Base-by-base conservation (phyloP, 2,329 filamentous ascomycete species). In the Pseudogymnoascus sp. region DNA sequence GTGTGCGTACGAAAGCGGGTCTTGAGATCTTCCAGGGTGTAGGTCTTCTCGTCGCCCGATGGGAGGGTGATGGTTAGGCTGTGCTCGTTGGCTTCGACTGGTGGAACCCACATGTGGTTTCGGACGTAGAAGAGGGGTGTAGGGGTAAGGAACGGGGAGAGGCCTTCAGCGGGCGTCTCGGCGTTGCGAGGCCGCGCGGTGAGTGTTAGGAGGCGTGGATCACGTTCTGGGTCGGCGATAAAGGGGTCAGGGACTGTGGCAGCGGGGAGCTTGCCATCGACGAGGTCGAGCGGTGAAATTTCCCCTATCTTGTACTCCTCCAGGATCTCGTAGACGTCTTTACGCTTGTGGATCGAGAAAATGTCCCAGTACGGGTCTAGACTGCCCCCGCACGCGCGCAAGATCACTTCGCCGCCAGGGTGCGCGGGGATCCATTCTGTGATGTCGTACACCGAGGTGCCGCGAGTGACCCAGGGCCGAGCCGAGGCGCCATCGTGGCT, bases 291-390 rank as follows among this genome's bases (percentile, higher is more conserved):
- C 1, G 73, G 72, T 64, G 88, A 80, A 2, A 89, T 77, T 54
- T 79, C 80, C 29, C 86, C 86, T 54, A 89, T 84, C 26, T 81
- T 74, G 68, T 85, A 89, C 66, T 84, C 79, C n/a, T 83, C 77
- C 0, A 89, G 75, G 40, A 88, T 85, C 59, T 87, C 83, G 63
- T 80, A 79, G 5, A 88, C 84, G 63, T 88, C 82, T 41, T 82
- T 77, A 15, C 80, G 78, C 70, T 88, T 85, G 74, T 89, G 86
- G 63, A 88, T 88, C 54, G 80, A 78, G 69, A 89, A 89, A 60
- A 89, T 86, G 63, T 87, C 77, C 86, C 86, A 89, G 72, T 87
- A 88, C 0, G 82, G 80, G 59, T 89, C 85, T 58, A 89, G 81
- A 61, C 80, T 81, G 37, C 82, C 81, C 3, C 86, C 86, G 1